Evolutionary conservation across 441 rosid species (phyloP), one percentile per base, ranked within the genome.

Genomic region (Arabidopsis lyrata): DNA sequence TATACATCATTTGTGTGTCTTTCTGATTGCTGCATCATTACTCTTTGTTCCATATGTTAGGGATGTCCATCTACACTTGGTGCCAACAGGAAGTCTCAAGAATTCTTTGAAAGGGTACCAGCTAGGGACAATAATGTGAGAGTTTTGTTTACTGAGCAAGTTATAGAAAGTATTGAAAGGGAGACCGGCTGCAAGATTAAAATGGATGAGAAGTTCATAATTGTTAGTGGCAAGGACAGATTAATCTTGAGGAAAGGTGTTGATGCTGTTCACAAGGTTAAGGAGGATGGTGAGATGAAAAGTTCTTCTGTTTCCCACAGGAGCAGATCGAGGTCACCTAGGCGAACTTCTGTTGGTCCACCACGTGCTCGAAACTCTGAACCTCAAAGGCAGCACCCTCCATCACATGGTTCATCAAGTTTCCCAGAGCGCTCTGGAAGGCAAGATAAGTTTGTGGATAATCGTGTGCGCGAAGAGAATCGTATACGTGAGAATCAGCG

Each of bases 21-120:
- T 32, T 41, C 20, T 69, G 45, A 56, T 18, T 49, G 42, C 42
- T 58, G 45, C 44, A n/a, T 59, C 53, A 32, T 57, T 56, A 3
- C 6, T 3, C 5, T 73, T 8, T 57, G 11, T 29, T 47, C 15
- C 8, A 14, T 68, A 0, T 24, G 18, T 42, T 77, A 95, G 99
- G 98, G 99, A 13, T 95, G 99, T 70, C 99, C 99, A 54, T 85
- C 99, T 5, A 95, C 99, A 49, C 97, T 95, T 61, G 99, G 99
- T 73, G 95, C 96, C 9, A 95, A 87, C 70, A 89, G 92, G 69
- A 95, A 90, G 82, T 85, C 96, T 56, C 99, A 88, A 78, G 99
- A 95, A 49, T 92, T 95, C 74, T 76, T 95, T 78, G 96, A 95
- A 83, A 90, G 98, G 81, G 87, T 95, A 72, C 86, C 99, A 0